Evolutionary conservation across 305 asterid species (phyloP).

Genomic region (Rubia occidens): DNA sequence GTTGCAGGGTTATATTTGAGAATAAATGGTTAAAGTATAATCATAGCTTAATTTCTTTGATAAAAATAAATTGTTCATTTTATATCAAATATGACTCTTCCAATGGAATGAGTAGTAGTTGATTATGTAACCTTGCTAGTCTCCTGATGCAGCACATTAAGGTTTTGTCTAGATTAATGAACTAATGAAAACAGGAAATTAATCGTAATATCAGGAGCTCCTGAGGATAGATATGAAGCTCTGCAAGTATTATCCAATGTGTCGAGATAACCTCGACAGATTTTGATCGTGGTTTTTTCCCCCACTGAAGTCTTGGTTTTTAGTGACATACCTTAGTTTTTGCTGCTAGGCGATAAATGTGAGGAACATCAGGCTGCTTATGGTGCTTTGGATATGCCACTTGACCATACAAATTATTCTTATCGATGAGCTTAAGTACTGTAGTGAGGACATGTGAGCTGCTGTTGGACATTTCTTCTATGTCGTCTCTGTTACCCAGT

Average conservation of each 20-base stretch:
- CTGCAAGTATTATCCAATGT: background rate
- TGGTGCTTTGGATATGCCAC: conserved; percentile 70
- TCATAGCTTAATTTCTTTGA: background rate
- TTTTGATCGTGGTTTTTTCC: background rate
- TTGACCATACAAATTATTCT: conserved; percentile 54
- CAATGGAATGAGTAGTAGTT: background rate
- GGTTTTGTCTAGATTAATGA: background rate
- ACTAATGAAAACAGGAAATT: background rate
- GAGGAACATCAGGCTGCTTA: conserved; percentile 57
- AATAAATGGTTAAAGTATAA: background rate
- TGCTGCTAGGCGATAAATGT: conserved; percentile 57
- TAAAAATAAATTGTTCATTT: background rate
- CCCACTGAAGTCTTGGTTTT: background rate
- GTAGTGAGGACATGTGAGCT: conserved; percentile 54
- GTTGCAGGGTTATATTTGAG: background rate
- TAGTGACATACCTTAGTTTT: conserved; percentile 48
- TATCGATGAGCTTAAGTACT: conserved; percentile 55
- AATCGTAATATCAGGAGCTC: background rate
- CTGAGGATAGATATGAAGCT: background rate
- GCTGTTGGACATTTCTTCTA: conserved; percentile 51
- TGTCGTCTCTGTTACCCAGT: conserved; percentile 57
- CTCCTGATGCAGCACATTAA: background rate
- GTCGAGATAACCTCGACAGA: no score
- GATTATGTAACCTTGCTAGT: background rate
- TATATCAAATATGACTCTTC: background rate